These are phyloP conservation scores for Scheffersomyces titani DNA, from an alignment of 1,139 yeast species.

Conservation along the genomic window DNA sequence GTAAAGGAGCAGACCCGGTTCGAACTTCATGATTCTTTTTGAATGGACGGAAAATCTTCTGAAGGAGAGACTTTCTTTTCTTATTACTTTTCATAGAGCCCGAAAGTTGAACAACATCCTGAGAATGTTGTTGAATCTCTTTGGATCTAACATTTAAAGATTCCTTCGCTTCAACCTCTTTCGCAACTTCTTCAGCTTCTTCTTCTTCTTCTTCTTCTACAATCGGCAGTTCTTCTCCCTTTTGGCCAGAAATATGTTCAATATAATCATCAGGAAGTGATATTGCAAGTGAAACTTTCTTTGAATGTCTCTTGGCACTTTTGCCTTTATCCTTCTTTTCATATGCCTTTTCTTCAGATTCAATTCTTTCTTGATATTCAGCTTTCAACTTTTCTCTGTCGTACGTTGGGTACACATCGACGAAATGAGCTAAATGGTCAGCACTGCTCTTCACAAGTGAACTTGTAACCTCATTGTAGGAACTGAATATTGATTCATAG, in stretches of 20 bases:
- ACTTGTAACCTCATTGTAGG: constrained; percentile 23
- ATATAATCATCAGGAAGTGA: not conserved
- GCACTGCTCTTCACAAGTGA: constrained; percentile 23
- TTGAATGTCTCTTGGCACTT: not conserved
- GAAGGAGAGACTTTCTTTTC: constrained; percentile 20
- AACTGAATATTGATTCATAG: constrained; percentile 21
- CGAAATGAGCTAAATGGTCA: constrained; percentile 24
- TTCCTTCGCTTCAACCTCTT: constrained; percentile 1
- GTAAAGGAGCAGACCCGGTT: not conserved
- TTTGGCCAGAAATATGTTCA: not conserved
- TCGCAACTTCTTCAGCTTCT: constrained; percentile 4
- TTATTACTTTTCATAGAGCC: not conserved
- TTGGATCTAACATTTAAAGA: not conserved
- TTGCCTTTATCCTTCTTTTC: not conserved
- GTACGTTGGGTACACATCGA: constrained; percentile 12
- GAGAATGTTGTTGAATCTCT: not conserved
- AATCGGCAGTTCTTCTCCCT: not conserved
- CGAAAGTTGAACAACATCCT: not conserved
- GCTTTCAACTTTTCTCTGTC: constrained; percentile 6
- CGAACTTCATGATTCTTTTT: constrained; percentile 6
- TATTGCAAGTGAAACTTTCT: not conserved
- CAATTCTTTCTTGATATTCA: constrained; percentile 1
- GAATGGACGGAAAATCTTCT: constrained; percentile 17
- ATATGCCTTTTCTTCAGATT: not conserved
- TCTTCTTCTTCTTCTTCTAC: not conserved